Conservation (phyloP, 768 basidiomycete species). For the Ephemerocybe angulata region DNA sequence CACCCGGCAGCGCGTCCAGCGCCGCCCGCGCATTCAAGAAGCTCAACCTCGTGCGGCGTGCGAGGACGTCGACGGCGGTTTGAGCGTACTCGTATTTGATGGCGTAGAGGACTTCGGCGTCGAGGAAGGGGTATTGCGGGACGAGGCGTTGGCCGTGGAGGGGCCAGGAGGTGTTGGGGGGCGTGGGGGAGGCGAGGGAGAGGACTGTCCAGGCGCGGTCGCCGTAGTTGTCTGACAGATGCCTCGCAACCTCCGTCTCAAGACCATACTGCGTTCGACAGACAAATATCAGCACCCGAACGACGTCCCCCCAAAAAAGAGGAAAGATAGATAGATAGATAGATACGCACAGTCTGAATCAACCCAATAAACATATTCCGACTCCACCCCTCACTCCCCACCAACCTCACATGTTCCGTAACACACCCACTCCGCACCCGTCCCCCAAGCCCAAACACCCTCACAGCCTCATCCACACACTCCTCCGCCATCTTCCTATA, state of each 20-base stretch:
- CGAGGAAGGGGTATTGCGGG: constrained; percentile 80
- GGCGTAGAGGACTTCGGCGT: constrained; percentile 91
- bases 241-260: constrained; percentile 88
- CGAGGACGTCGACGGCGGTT: constrained; percentile 90
- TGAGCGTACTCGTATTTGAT: constrained; percentile 87
- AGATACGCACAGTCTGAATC: constrained; percentile 71
- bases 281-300: too few species aligned
- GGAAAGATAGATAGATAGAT: not conserved
- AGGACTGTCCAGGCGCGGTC: constrained; percentile 96
- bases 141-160: constrained; percentile 74
- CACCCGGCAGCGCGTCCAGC: constrained; percentile 75
- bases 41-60: constrained; percentile 84
- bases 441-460: constrained; percentile 64
- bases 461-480: constrained; percentile 83
- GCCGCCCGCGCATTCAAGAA: constrained; percentile 91
- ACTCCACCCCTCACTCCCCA: constrained; percentile 93
- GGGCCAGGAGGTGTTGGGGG: constrained; percentile 82
- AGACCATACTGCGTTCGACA: constrained; percentile 64
- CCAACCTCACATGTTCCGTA: constrained; percentile 75
- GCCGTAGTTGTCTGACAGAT: constrained; percentile 91
- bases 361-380: constrained; percentile 96
- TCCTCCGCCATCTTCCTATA: constrained; percentile 96
- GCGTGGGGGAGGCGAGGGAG: constrained; percentile 71
- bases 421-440: constrained; percentile 60
- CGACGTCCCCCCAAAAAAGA: too few species aligned